Evolutionary conservation across 1,284 basidiomycete genomes (phyloP), one percentile per base, ranked within the genome.

Genomic region (Takashimella koratensis): DNA sequence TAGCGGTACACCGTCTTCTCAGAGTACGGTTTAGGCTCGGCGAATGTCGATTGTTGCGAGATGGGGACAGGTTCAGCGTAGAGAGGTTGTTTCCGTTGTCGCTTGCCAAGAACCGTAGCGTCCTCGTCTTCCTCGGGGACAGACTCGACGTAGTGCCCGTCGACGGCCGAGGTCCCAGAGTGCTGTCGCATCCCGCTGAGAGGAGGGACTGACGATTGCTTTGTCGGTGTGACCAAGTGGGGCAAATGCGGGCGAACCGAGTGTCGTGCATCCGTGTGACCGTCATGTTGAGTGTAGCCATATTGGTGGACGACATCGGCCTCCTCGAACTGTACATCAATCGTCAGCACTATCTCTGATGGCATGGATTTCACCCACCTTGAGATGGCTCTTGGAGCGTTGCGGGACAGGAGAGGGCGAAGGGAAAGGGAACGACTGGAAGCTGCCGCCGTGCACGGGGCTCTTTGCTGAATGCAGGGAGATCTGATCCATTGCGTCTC

Each of bases 231-330:
- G 5, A 53, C 47, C n/a, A 56, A 55, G 13, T 27, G 36, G 8
- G 42, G 24, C n/a, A n/a, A n/a, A 45, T 68, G 64, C n/a, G 53
- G 57, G 6, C 67, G 61, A 19, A 56, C 51, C 10, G 57, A 54
- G 49, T 75, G 70, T 3, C 56, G 53, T 8, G 67, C 65, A 24
- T 61, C 59, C 4, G 53, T 54, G 24, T 66, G 65, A 10, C 58
- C 59, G 19, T 64, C 58, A 2, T 55, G 51, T 25, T 49, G 30
- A 10, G 54, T 58, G 56, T 73, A 71, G 25, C 65, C 70, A 53
- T 76, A 76, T 52, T 75, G 67, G 60, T 76, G 73, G 2, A 75
- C 71, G 12, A 72, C 59, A 47, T 76, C 73, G 8, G 64, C 60
- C 52, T 72, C 68, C 48, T 71, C 73, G 46, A 76, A 76, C 67